A percentile compares a stretch with the other conserved stretches of the same genome.
Evolutionary conservation across 2,329 filamentous ascomycete species (phyloP).

Genomic region (Colletotrichum australisinense): DNA sequence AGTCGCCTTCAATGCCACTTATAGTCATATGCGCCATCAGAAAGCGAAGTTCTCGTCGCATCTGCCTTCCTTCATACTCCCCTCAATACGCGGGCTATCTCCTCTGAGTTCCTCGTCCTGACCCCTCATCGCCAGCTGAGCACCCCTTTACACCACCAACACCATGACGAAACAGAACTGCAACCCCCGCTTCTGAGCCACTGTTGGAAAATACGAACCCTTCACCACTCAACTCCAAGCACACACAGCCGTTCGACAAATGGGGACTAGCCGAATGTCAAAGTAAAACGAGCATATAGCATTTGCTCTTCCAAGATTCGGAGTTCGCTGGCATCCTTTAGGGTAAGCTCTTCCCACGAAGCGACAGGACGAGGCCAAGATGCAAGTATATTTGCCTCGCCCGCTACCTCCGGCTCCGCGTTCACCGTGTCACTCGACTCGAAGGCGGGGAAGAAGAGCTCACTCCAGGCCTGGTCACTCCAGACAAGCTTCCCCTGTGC

Average conservation of each 20-base stretch:
- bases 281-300: slow-evolving; percentile 61
- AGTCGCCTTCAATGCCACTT: too few species aligned
- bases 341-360: slow-evolving; percentile 31
- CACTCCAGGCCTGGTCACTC: slow-evolving; percentile 62
- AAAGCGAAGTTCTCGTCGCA: neutral
- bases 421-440: neutral
- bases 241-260: slow-evolving; percentile 52
- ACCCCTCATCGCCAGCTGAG: slow-evolving; percentile 26
- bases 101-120: neutral
- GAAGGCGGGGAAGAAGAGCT: slow-evolving; percentile 44
- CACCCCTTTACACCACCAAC: neutral
- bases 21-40: neutral
- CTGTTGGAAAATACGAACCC: neutral
- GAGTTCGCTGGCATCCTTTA: slow-evolving; percentile 51
- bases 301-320: slow-evolving; percentile 62
- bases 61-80: neutral
- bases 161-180: slow-evolving; percentile 29
- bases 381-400: slow-evolving; percentile 16
- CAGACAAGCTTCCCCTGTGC: slow-evolving; percentile 63
- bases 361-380: neutral
- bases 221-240: slow-evolving; percentile 54
- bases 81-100: neutral
- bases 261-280: slow-evolving; percentile 66
- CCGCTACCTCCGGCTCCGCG: neutral
- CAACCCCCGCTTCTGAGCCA: slow-evolving; percentile 28